phyloP scores from a whole-genome alignment of 164 flowering plant genomes.

The Stephania yunnanensis region DNA sequence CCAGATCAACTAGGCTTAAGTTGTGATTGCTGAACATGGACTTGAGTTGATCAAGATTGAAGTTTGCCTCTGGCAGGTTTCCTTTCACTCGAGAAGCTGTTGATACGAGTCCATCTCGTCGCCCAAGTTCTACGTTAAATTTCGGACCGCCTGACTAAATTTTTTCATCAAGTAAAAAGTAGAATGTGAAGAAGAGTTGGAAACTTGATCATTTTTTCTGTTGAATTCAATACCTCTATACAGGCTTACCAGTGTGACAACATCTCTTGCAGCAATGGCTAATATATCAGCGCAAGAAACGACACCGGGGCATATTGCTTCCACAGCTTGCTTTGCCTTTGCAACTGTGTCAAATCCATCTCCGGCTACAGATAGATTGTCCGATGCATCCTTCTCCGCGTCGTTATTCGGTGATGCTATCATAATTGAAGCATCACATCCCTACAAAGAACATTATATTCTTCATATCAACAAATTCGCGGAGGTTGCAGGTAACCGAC shows the following conservation, averaged over 20 bases:
- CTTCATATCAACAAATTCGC: background rate
- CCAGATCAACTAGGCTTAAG: slow-evolving; percentile 52
- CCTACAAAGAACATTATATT: slow-evolving; percentile 27
- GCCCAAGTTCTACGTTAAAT: slow-evolving; percentile 61
- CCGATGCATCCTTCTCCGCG: slow-evolving; percentile 68
- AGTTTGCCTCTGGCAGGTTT: slow-evolving; percentile 51
- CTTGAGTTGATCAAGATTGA: slow-evolving; percentile 34
- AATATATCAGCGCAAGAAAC: slow-evolving; percentile 82
- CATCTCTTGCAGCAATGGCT: slow-evolving; percentile 72
- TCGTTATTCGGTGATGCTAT: slow-evolving; percentile 53
- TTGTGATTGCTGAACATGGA: slow-evolving; percentile 37
- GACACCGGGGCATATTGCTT: slow-evolving; percentile 55
- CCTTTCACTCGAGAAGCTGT: slow-evolving; percentile 53
- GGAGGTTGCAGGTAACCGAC: background rate
- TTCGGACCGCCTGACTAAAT: slow-evolving; percentile 64
- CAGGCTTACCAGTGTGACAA: slow-evolving; percentile 47
- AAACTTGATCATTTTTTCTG: background rate
- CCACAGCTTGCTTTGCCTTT: slow-evolving; percentile 66
- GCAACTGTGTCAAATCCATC: slow-evolving; percentile 79
- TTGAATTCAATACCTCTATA: background rate
- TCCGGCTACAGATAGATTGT: slow-evolving; percentile 67
- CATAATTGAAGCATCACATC: slow-evolving; percentile 78
- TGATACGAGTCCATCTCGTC: slow-evolving; percentile 59
- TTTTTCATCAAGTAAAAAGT: background rate
- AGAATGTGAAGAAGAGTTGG: background rate